Conservation (phyloP, 768 basidiomycete species). For the Panellus pusillus region DNA sequence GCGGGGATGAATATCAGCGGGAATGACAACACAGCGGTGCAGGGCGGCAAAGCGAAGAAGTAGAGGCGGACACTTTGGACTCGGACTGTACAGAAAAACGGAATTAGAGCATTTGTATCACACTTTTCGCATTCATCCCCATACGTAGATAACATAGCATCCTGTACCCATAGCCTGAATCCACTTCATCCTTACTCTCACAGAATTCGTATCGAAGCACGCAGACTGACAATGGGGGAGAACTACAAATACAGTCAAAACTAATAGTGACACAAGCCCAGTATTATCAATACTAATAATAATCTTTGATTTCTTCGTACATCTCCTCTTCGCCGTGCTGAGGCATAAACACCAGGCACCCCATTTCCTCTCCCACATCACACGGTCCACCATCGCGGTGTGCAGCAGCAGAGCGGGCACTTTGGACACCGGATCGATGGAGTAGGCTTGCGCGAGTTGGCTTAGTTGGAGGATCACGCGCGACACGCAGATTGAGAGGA, state of each 20-base stretch:
- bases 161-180: constrained; percentile 1
- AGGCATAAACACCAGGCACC: constrained; percentile 18
- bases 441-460: constrained; percentile 11
- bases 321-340: constrained; percentile 1
- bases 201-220: no score
- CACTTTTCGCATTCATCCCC: not conserved
- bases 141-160: not conserved
- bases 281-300: not conserved
- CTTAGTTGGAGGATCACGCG: constrained; percentile 21
- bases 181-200: not conserved
- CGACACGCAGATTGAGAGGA: constrained; percentile 21
- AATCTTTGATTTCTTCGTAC: not conserved
- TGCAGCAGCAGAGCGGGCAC: constrained; percentile 17
- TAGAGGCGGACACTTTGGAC: not conserved
- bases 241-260: no score
- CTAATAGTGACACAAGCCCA: no score
- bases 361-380: constrained; percentile 22
- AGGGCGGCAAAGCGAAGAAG: constrained; percentile 12
- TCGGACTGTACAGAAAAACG: not conserved
- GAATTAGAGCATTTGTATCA: constrained; percentile 14
- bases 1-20: constrained; percentile 15
- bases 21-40: constrained; percentile 14
- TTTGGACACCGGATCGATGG: constrained; percentile 16
- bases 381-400: constrained; percentile 19
- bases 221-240: no score